These are phyloP conservation scores for Aspergillus sojae DNA, from an alignment of 2,329 filamentous ascomycete species.

Conservation along the genomic window DNA sequence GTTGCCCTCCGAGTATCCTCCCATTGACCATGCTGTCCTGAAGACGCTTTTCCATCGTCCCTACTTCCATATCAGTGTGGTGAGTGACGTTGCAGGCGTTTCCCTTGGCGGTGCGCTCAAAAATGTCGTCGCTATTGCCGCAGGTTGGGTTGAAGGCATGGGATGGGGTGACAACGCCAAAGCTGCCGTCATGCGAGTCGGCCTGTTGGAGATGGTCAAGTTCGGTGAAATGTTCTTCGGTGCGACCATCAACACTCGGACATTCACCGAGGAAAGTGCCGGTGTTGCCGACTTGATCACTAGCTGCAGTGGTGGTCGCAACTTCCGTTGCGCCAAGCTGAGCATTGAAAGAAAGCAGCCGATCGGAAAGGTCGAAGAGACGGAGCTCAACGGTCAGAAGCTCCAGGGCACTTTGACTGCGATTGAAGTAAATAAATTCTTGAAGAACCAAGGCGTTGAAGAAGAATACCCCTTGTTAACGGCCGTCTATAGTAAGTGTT, in stretches of 20 bases:
- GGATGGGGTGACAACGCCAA: constrained; percentile 99
- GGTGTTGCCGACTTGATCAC: constrained; percentile 96
- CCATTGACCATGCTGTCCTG: constrained; percentile 81
- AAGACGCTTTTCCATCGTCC: constrained; percentile 88
- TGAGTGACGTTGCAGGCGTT: constrained; percentile 93
- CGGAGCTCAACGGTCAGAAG: constrained; percentile 94
- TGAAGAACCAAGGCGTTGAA: constrained; percentile 76
- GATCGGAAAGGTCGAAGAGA: constrained; percentile 84
- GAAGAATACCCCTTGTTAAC: constrained; percentile 90
- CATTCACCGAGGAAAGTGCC: constrained; percentile 95
- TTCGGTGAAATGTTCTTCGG: constrained; percentile 94
- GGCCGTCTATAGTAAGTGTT: constrained; percentile 68
- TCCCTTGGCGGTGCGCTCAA: constrained; percentile 93
- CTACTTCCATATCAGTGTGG: constrained; percentile 96
- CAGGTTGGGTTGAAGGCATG: constrained; percentile 91
- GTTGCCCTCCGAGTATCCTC: constrained; percentile 79
- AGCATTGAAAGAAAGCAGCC: constrained; percentile 76
- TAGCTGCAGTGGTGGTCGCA: constrained; percentile 86
- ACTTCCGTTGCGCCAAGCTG: constrained; percentile 91
- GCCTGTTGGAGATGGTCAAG: constrained; percentile 92
- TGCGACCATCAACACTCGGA: constrained; percentile 75
- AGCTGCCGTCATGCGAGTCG: constrained; percentile 96
- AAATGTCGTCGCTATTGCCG: constrained; percentile 92
- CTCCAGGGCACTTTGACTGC: constrained; percentile 93
- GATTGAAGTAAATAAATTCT: constrained; percentile 84